Evolutionary conservation across 73 alveolate species (phyloP).

Genomic region (Paraurostyla sp.): DNA sequence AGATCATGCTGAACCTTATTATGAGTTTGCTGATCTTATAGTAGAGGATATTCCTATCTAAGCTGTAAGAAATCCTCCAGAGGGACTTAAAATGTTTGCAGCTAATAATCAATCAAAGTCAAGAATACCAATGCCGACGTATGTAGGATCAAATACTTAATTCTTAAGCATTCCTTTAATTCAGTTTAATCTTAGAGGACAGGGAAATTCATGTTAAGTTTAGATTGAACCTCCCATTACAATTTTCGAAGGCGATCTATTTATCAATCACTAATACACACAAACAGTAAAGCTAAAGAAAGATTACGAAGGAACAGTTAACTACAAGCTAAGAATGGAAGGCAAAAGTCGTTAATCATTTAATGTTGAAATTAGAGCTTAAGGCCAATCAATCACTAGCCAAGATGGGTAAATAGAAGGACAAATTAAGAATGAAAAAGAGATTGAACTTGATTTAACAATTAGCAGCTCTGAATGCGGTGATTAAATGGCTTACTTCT

Average conservation of each 20-base stretch:
- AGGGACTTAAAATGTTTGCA: conserved; percentile 72
- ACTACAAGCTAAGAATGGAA: conserved; percentile 47
- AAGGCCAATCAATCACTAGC: background rate
- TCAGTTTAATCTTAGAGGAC: conserved; percentile 77
- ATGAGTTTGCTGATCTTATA: conserved; percentile 81
- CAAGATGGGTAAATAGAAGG: conserved; percentile 49
- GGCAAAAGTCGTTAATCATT: conserved; percentile 29
- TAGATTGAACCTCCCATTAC: conserved; percentile 76
- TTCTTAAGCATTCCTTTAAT: conserved; percentile 74
- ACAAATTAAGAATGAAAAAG: conserved; percentile 50
- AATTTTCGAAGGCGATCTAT: conserved; percentile 67
- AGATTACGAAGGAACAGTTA: conserved; percentile 43
- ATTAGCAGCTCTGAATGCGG: conserved; percentile 65
- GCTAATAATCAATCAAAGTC: conserved; percentile 55
- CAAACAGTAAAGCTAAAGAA: conserved; percentile 62
- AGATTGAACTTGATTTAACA: conserved; percentile 60
- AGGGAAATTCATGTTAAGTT: conserved; percentile 78
- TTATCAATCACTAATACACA: conserved; percentile 55
- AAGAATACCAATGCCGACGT: conserved; percentile 74
- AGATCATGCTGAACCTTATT: conserved; percentile 80
- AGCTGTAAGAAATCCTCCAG: conserved; percentile 88
- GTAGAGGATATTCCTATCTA: conserved; percentile 89
- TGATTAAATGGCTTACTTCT: conserved; percentile 50
- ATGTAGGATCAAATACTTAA: conserved; percentile 80
- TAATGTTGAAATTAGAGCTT: conserved; percentile 56